phyloP scores from a whole-genome alignment of 345 rosid genomes.

The Ceriops decandra region DNA sequence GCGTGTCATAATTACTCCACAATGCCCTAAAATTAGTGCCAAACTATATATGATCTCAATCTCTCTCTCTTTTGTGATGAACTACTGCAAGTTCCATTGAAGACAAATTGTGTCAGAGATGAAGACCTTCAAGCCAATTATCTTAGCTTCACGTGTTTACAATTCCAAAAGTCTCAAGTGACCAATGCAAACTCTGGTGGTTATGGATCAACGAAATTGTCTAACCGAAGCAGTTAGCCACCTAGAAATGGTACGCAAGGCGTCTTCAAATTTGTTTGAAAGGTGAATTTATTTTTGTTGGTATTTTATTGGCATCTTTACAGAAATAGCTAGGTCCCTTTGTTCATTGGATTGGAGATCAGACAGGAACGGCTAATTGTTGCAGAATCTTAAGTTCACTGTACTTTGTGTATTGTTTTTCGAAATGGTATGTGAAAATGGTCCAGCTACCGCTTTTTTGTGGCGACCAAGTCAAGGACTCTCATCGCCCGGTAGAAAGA shows the following conservation, averaged over 20 bases:
- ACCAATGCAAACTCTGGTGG: neutral
- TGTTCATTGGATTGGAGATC: constrained; percentile 25
- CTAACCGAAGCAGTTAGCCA: neutral
- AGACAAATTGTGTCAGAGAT: neutral
- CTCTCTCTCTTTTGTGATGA: neutral
- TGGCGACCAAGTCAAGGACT: too few species aligned
- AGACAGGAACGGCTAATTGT: constrained; percentile 14
- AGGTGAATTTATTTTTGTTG: neutral
- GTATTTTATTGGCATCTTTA: constrained; percentile 9
- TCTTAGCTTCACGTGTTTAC: constrained; percentile 17
- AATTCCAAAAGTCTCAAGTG: neutral
- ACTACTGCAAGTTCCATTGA: too few species aligned
- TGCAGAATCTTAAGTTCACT: constrained; percentile 11
- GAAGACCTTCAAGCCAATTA: neutral
- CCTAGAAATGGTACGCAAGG: constrained; percentile 26
- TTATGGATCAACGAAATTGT: constrained; percentile 5
- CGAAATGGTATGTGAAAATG: neutral
- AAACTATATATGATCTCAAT: neutral
- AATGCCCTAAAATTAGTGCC: neutral
- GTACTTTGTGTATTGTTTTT: constrained; percentile 15
- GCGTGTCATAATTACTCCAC: neutral
- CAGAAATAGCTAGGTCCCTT: constrained; percentile 18
- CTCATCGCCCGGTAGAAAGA: too few species aligned
- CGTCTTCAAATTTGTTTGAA: constrained; percentile 17
- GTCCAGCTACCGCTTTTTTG: too few species aligned